A percentile compares a stretch with the other conserved stretches of the same genome.
phyloP scores from a whole-genome alignment of 2,329 filamentous ascomycete species.

The Aspergillus aculeatus region DNA sequence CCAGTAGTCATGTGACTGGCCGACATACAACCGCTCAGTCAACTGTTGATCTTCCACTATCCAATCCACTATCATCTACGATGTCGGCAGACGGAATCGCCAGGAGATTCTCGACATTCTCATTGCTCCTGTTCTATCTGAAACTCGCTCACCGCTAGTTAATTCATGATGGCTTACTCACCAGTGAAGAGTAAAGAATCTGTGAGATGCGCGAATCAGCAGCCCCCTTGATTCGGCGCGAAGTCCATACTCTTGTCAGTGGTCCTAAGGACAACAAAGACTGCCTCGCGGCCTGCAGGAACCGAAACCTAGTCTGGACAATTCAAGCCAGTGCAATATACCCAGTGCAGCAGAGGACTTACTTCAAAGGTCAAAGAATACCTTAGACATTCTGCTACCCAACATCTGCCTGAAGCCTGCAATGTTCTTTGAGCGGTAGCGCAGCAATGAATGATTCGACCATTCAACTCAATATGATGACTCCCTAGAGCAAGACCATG shows the following conservation, averaged over 20 bases:
- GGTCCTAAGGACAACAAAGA: background rate
- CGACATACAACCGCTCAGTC: background rate
- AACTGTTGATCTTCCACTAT: no score
- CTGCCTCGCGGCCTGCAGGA: background rate
- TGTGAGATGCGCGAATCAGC: background rate
- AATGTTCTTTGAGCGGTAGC: background rate
- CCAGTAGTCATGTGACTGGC: background rate
- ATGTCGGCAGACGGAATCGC: background rate
- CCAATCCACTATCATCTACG: background rate
- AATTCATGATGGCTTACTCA: background rate
- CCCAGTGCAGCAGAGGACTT: background rate
- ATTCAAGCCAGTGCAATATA: background rate
- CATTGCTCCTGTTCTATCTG: background rate
- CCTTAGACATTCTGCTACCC: background rate
- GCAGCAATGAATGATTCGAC: background rate
- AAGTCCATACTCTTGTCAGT: background rate
- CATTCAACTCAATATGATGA: background rate
- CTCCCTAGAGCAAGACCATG: background rate
- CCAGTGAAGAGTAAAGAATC: background rate
- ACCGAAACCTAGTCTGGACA: background rate
- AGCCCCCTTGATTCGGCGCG: background rate
- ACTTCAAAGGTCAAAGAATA: background rate
- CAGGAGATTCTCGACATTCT: background rate
- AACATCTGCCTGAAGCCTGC: background rate
- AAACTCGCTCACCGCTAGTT: background rate